These are phyloP conservation scores for Coemansia sp. DNA, from an alignment of 192 early-diverging fungal species.

Conservation along the genomic window DNA sequence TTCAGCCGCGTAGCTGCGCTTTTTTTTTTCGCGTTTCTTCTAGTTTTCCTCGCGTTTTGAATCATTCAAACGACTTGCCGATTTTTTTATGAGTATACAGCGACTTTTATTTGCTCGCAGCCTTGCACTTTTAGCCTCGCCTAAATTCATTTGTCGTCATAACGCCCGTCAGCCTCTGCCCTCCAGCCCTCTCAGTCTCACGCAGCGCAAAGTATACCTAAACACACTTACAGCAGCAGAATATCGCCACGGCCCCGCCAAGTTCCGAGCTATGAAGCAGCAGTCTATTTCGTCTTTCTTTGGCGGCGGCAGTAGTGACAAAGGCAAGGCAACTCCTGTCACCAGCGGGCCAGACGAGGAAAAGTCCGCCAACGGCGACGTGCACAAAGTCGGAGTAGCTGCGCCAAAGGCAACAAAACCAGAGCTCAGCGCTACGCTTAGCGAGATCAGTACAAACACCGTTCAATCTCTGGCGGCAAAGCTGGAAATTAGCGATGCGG, in stretches of 20 bases:
- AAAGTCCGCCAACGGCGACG: background rate
- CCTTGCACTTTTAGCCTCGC: background rate
- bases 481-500: background rate
- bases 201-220: background rate
- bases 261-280: conserved; percentile 24
- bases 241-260: background rate
- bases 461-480: background rate
- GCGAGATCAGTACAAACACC: background rate
- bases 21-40: background rate
- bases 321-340: background rate
- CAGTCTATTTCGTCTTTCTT: conserved; percentile 34
- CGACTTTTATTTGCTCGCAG: background rate
- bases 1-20: no score
- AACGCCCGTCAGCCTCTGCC: background rate
- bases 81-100: conserved; percentile 2
- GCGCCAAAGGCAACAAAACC: background rate
- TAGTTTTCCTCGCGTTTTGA: background rate
- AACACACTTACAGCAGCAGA: background rate
- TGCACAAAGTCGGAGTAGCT: background rate
- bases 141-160: background rate
- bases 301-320: conserved; percentile 5
- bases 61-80: background rate
- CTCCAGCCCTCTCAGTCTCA: background rate
- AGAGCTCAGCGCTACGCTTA: background rate
- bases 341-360: background rate